Evolutionary conservation across 179 eudicot genomes (phyloP).

Genomic region (Gypsophila paniculata): DNA sequence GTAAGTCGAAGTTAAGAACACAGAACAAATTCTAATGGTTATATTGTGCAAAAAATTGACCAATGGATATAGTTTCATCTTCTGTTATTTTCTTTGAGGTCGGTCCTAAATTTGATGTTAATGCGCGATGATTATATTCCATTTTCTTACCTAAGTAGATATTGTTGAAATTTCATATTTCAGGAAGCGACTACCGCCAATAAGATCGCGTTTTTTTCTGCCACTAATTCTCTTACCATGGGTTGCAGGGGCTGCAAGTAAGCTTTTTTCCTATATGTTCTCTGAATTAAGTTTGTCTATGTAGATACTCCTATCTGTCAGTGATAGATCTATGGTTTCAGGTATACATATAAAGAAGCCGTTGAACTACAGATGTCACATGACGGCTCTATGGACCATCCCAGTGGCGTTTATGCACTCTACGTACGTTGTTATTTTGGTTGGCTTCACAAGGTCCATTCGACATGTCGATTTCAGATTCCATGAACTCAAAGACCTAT

Average conservation of each 20-base stretch:
- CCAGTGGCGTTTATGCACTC: constrained; percentile 61
- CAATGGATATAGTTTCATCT: no score
- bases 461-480: constrained; percentile 78
- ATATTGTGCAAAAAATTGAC: no score
- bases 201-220: constrained; percentile 61
- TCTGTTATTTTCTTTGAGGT: no score
- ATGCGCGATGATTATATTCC: no score
- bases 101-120: no score
- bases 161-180: constrained; percentile 16
- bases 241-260: constrained; percentile 67
- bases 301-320: no score
- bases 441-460: constrained; percentile 59
- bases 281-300: no score
- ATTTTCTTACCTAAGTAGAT: no score
- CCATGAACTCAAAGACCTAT: constrained; percentile 87
- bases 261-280: no score
- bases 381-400: constrained; percentile 59
- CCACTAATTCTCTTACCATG: constrained; percentile 71
- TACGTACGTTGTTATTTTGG: constrained; percentile 56
- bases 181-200: constrained; percentile 86
- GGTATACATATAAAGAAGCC: constrained; percentile 63
- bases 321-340: no score
- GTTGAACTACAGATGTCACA: constrained; percentile 63
- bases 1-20: constrained; percentile 37
- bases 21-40: not conserved